Evolutionary conservation across 2,329 filamentous ascomycete species (phyloP), one percentile per base, ranked within the genome.

Genomic region (Tolypocladium paradoxum): DNA sequence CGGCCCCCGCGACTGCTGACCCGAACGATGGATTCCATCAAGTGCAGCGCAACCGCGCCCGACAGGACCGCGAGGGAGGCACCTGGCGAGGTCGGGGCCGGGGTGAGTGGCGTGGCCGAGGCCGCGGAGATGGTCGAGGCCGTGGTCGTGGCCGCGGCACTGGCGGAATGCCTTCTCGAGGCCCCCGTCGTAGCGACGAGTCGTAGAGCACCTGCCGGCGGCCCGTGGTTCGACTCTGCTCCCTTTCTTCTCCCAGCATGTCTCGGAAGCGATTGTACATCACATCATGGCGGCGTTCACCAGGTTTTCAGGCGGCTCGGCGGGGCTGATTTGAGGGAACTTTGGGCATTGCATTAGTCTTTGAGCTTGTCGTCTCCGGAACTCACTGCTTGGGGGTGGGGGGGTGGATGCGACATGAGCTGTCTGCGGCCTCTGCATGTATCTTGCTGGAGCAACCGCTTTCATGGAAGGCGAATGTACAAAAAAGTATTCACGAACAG

Each of bases 11-110:
- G 8, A 60, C 68, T 9, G 58, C 69, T 24, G 75, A 76, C 29
- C 55, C 68, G 50, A 76, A 76, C 59, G 87, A 89, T 62, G 87
- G 86, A 27, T 90, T 90, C 76, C 83, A 85, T 55, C 82, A 85
- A 62, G 86, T 90, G 12, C 81, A 81, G 62, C 80, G 81, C 62
- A 79, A 80, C 67, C 76, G 77, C 54, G 75, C 74, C 52, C 77
- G 77, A 53, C 75, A 76, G 61, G 76, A 75, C 53, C 74, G 79
- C 49, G 79, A 81, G 53, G 73, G 72, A 36, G 70, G 62, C 55
- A 62, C 59, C 51, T 64, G 63, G 57, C 68, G 76, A 36, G 70
- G 72, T 48, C 68, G 72, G 40, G 73, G 77, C 37, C 73, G 76
- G 56, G 74, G 75, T 45, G 73, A 76, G 49, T 69, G 70, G 58